Conservation (phyloP, 768 basidiomycete species). For the Mycena crocata region DNA sequence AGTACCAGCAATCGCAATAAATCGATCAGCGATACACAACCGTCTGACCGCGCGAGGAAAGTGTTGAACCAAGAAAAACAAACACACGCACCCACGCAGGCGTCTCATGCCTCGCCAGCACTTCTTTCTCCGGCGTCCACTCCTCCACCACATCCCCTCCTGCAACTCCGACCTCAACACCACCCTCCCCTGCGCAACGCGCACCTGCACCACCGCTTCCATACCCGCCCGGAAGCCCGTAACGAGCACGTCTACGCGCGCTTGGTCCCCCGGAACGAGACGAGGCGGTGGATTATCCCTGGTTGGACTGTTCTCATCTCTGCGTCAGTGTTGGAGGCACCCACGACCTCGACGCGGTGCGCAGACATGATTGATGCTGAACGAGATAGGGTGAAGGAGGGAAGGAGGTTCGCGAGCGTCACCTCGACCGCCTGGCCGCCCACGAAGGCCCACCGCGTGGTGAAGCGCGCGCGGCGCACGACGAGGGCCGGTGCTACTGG, state of each 20-base stretch:
- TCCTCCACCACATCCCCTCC: conserved; percentile 48
- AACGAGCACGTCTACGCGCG: conserved; percentile 59
- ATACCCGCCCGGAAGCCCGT: conserved; percentile 39
- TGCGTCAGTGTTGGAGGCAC: conserved; percentile 45
- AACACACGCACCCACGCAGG: conserved; percentile 62
- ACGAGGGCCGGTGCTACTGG: conserved; percentile 49
- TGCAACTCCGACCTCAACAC: conserved; percentile 55
- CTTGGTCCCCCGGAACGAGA: conserved; percentile 63
- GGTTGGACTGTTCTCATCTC: conserved; percentile 55
- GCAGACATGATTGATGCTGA: conserved; percentile 36
- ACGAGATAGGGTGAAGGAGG: conserved; percentile 41
- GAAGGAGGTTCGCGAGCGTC: conserved; percentile 62
- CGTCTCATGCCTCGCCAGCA: conserved; percentile 60
- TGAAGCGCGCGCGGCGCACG: conserved; percentile 57
- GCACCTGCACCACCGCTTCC: conserved; percentile 47
- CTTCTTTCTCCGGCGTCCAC: conserved; percentile 52
- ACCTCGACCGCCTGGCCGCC: conserved; percentile 60
- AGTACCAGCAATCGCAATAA: background rate
- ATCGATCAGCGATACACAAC: too few species aligned
- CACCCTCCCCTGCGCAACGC: conserved; percentile 45
- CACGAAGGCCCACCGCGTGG: conserved; percentile 59
- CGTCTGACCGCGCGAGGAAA: too few species aligned
- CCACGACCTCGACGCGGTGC: conserved; percentile 34
- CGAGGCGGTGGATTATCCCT: conserved; percentile 60
- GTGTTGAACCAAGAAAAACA: too few species aligned